Base-by-base conservation (phyloP, 768 basidiomycete species). In the Trametes villosa region DNA sequence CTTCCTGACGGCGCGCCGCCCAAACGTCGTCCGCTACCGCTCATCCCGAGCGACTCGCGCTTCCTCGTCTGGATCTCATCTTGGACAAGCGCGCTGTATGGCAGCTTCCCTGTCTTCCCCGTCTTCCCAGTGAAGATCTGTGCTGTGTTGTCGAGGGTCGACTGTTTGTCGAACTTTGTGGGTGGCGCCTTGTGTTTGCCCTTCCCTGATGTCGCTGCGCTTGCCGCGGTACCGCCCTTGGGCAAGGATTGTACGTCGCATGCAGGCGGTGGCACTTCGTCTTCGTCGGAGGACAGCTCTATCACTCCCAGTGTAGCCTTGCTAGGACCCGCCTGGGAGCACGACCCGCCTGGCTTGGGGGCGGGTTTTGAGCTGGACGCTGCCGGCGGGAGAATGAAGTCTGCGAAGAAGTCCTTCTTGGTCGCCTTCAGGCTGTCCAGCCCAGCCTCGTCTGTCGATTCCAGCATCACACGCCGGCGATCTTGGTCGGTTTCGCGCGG, bases 401-500 rank as follows among this genome's bases (percentile, higher is more conserved):
- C 84, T 7, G 78, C 70, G 40, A 80, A 74, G 56, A 83, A 83
- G 53, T 78, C 76, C 56, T 77, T 74, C 76, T 77, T 79, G 7
- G 76, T 70, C 36, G 74, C 68, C 34, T 75, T 81, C 38, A 86
- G 70, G 5, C 71, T 72, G 22, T 79, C 73, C 18, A 83, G 66
- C 55, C 83, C 81, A 18, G 73, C 72, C 38, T 76, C 72, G 53
- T 78, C 72, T 52, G 81, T 76, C 12, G 82, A 79, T 33, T 79
- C 78, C 33, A 84, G 70, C 63, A 91, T 74, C 0, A 79, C 71
- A 59, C 79, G 75, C 57, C 84, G 83, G 51, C 89, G 81, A 54
- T 81, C 80, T 40, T 65, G 53, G 59, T 81, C 80, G 4, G 80
- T 81, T 62, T 81, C 80, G 9, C 30, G 50, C 5, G 65, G 27